Base-by-base conservation (phyloP, 768 basidiomycete genomes). In the Trametes villosa region DNA sequence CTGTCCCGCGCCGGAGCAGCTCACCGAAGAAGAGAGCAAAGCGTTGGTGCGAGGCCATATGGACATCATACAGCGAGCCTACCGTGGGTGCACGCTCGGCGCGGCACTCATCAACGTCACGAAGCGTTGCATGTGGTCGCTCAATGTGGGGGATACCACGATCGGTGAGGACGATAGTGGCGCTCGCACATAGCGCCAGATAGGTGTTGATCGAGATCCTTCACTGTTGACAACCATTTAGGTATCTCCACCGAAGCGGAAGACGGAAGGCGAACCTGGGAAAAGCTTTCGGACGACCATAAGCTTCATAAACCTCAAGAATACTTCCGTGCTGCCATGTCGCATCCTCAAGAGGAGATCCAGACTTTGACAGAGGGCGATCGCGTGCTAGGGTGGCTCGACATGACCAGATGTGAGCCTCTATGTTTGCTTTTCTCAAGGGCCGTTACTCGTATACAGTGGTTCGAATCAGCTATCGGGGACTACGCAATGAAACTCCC, bases 141-240 rank as follows among this genome's bases (percentile, higher is more conserved):
- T 59, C 7, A 59, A 59, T 26, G 41, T 52, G 7, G 57, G 57
- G 2, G 57, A 59, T 31, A 51, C 57, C 7, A 59, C 57, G 17
- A 40, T 52, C 4, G 57, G 57, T 59, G 20, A 50, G 57, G n/a
- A 29, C n/a, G 20, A 42, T 9, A 22, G 17, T 18, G 6, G n/a
- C n/a, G n/a, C n/a, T n/a, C n/a, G n/a, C n/a, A n/a, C n/a, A n/a
- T n/a, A n/a, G n/a, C n/a, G n/a, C n/a, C n/a, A 4, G 3, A 11
- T 15, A 12, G 20, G 9, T 26, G 20, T 13, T 26, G 27, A 12
- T 4, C 24, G 27, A 6, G 8, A 13, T 13, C 15, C 6, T 2
- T 30, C 4, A 30, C 27, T 30, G 29, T 3, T n/a, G 29, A 48
- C 18, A 31, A 12, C 18, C 4, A 30, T 7, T 29, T 13, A 48